Evolutionary conservation across 164 flowering plant species (phyloP).

Genomic region (Stephania japonica): DNA sequence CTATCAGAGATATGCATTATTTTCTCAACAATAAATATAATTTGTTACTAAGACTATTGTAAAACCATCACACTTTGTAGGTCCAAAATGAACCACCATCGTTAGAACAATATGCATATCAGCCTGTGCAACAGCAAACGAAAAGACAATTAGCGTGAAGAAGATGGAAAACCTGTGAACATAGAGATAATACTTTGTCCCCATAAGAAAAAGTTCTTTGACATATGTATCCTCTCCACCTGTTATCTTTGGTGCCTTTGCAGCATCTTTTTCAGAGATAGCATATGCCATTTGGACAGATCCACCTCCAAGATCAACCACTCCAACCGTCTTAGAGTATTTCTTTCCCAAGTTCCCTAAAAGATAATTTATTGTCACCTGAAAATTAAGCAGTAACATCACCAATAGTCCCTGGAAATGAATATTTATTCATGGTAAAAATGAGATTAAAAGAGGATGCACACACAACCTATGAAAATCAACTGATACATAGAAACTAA

Average conservation of each 20-base stretch:
- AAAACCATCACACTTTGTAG: background rate
- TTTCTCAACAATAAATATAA: background rate
- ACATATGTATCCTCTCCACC: slow-evolving; percentile 80
- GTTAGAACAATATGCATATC: background rate
- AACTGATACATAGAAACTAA: background rate
- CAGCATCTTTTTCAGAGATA: slow-evolving; percentile 72
- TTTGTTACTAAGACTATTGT: background rate
- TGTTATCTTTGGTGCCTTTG: slow-evolving; percentile 53
- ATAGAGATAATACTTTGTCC: slow-evolving; percentile 71
- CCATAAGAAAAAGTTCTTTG: slow-evolving; percentile 68
- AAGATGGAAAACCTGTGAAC: slow-evolving; percentile 71
- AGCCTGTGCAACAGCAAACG: background rate
- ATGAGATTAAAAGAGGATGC: slow-evolving; percentile 5
- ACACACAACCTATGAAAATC: slow-evolving; percentile 1
- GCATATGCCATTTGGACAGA: slow-evolving; percentile 99
- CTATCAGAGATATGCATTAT: too few relatives aligned
- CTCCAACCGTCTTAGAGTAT: slow-evolving; percentile 76
- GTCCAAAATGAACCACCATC: background rate
- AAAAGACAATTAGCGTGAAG: background rate
- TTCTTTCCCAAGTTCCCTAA: slow-evolving; percentile 67
- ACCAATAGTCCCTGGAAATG: background rate
- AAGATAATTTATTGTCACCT: slow-evolving; percentile 89
- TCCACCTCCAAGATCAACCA: slow-evolving; percentile 98
- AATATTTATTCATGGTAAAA: background rate
- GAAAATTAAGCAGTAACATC: slow-evolving; percentile 16